Percentiles rank a stretch among this genome's conserved stretches.
Evolutionary conservation across 768 basidiomycete genomes (phyloP).

Genomic region (Calocybe cyanea): DNA sequence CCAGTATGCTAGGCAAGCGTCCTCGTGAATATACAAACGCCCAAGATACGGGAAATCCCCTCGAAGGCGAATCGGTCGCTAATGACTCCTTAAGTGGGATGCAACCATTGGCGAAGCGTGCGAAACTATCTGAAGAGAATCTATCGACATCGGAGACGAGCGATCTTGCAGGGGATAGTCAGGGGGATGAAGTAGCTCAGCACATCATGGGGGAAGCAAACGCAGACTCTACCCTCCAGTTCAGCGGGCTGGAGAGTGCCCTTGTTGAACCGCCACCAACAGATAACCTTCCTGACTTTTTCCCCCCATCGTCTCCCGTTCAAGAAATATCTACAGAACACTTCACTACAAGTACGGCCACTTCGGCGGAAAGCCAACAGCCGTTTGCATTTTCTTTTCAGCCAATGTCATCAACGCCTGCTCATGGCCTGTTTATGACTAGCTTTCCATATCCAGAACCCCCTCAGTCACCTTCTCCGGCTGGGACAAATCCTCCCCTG

Average conservation of each 20-base stretch:
- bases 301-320: conserved; percentile 39
- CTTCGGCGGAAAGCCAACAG: conserved; percentile 50
- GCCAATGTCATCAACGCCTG: conserved; percentile 51
- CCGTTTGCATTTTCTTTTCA: conserved; percentile 51
- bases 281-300: conserved; percentile 49
- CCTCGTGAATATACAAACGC: conserved; percentile 49
- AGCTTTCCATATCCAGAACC: conserved; percentile 52
- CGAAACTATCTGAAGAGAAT: conserved; percentile 28
- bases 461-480: conserved; percentile 56
- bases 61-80: conserved; percentile 33
- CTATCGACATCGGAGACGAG: conserved; percentile 3
- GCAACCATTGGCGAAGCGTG: conserved; percentile 48
- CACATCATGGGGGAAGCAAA: conserved; percentile 15
- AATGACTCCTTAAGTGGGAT: conserved; percentile 34
- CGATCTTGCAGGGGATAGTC: conserved; percentile 2
- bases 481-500: conserved; percentile 25
- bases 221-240: conserved; percentile 26
- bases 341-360: conserved; percentile 40
- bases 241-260: no score
- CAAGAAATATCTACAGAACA: conserved; percentile 15
- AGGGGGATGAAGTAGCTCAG: conserved; percentile 7
- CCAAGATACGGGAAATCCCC: conserved; percentile 37
- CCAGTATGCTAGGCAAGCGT: conserved; percentile 62
- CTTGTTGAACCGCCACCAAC: conserved; percentile 46
- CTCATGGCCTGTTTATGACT: conserved; percentile 38